Evolutionary conservation across 106 monocot genomes (phyloP), one percentile per base, ranked within the genome.

Genomic region (Dioscorea zingiberensis): DNA sequence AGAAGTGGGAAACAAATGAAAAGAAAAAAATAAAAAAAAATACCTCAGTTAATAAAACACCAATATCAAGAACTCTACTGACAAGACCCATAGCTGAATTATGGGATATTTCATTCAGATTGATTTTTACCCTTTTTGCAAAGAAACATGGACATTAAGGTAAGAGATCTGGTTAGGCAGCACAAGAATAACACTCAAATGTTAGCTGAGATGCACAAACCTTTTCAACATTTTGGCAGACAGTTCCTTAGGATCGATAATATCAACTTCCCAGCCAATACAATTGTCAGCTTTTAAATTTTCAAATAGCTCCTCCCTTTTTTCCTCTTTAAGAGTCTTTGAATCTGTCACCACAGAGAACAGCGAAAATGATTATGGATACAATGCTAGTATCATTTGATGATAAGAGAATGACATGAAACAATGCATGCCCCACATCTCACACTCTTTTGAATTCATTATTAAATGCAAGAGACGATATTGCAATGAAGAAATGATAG

Each of bases 311-410:
- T 93, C 93, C 67, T 98, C 93, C 73, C 98, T 81, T 60, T 84
- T 89, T 74, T 98, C 98, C 73, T 98, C 98, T 82, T 98, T 98
- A 56, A 98, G 75, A 21, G 93, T 98, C 77, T 98, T 98, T 14
- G 98, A 98, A 87, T 97, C 97, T 94, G 78, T 58, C 28, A 7
- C 9, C 25, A 55, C 19, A 5, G 59, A n/a, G 27, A 54, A 69
- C 16, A 63, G 1, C 6, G 38, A 6, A 38, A 10, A 38, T 38
- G 1, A 38, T 38, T 38, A 38, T 6, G 4, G 10, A 38, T 38
- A 38, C 10, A 10, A 38, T 38, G 38, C 38, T 38, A 38, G 38
- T 38, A 8, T 38, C 1, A 38, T 38, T 38, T 6, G 38, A 38
- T 38, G 38, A 38, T 38, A 38, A 38, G 0, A 38, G 4, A 38